Base-by-base conservation (phyloP, 2,329 filamentous ascomycete genomes). In the Emydomyces testavorans region DNA sequence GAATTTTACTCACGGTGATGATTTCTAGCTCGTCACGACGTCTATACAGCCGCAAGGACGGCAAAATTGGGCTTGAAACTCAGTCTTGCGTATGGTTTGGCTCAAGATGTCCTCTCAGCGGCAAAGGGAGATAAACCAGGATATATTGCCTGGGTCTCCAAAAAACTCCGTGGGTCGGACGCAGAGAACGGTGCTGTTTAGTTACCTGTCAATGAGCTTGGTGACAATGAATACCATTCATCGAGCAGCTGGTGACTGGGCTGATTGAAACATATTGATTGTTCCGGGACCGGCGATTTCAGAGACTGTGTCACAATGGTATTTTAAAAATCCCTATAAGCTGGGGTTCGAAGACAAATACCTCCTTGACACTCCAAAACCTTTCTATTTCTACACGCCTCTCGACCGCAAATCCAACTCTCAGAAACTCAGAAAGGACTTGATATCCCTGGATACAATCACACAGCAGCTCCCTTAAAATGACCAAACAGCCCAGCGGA, bases 31-130 rank as follows among this genome's bases (percentile, higher is more conserved):
- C 77, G 81, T 35, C 85, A 95, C 58, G 85, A 88, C 28, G 69
- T 90, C 24, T 79, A 82, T 50, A 84, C 83, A 43, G 80, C 82
- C 34, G 83, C 82, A 15, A 77, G 83, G 53, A 92, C 86, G 36
- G 87, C 88, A 43, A 85, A 80, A 61, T 78, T 84, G 56, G 90
- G 88, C 1, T 70, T 95, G 38, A 71, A 83, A 56, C 80, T 88
- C 54, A 89, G 90, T 16, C 61, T 94, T 29, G 77, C 71, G 6
- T 96, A 87, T 66, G 90, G 90, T 20, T 70, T 90, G 31, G 64
- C 83, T 50, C 89, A 96, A 66, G 90, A 96, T 67, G 68, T 74
- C 8, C 64, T 92, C 28, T 79, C 79, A 46, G 71, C 81, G 51
- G 68, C 78, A 45, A 82, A 79, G 62, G 87, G 86, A 47, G 80